phyloP scores from a whole-genome alignment of 352 stramenopile genomes.

The Salisapilia sapeloensis region DNA sequence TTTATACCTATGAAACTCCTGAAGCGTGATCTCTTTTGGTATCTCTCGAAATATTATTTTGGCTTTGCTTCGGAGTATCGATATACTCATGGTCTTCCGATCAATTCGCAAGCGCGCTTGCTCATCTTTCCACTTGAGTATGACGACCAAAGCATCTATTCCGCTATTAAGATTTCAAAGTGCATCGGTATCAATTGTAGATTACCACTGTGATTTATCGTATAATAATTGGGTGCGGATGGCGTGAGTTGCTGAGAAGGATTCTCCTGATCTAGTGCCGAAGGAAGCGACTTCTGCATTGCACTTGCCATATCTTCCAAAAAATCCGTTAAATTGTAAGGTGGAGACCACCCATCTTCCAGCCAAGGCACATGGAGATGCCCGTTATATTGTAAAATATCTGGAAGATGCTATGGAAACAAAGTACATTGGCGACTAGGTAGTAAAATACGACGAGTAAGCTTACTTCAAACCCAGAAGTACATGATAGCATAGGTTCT shows the following conservation, averaged over 20 bases:
- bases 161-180: too few relatives aligned
- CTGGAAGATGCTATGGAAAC: constrained; percentile 18
- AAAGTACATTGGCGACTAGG: background rate
- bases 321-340: constrained; percentile 28
- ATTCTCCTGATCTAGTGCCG: background rate
- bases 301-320: constrained; percentile 25
- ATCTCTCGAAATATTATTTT: too few relatives aligned
- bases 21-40: too few relatives aligned
- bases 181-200: too few relatives aligned
- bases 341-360: constrained; percentile 21
- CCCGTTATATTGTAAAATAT: constrained; percentile 11
- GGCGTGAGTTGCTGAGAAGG: background rate
- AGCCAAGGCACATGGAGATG: constrained; percentile 34
- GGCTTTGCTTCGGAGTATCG: too few relatives aligned
- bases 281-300: constrained; percentile 1
- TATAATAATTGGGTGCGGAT: constrained; percentile 10
- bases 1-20: too few relatives aligned
- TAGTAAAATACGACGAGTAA: background rate
- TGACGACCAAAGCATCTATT: too few relatives aligned
- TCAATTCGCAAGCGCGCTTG: too few relatives aligned
- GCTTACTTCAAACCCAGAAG: constrained; percentile 21
- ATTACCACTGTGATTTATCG: too few relatives aligned
- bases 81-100: too few relatives aligned
- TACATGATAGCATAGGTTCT: constrained; percentile 22
- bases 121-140: too few relatives aligned